Base-by-base conservation (phyloP, 2,329 filamentous ascomycete species). In the Ceratocystis variospora region DNA sequence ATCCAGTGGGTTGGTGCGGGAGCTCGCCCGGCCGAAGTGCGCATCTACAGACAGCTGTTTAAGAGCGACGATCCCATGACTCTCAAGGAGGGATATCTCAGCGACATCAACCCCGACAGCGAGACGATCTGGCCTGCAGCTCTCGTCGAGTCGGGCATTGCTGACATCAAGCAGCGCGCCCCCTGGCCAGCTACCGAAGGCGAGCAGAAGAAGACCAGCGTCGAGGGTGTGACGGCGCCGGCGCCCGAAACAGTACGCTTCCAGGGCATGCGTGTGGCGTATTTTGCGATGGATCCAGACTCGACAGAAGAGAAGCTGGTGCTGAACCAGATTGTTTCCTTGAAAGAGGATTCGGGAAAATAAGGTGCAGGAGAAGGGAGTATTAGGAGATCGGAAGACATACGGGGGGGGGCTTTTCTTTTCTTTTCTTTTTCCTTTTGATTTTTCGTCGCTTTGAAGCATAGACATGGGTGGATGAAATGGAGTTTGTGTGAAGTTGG, bases 191-290 rank as follows among this genome's bases (percentile, higher is more conserved):
- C 88, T 74, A 84, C 87, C 57, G 87, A 84, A 5, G 88, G 88
- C 10, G 89, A 91, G 74, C 82, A 78, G 68, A 81, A 84, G 70
- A 77, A 81, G 67, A 17, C 46, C 2, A 19, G 19, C 46, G 46
- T 6, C 17, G 46, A 10, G 45, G n/a, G 45, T 7, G 59, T 22
- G 66, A 50, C 17, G 10, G 68, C 57, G 82, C 80, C 79, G 10
- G 87, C 87, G 0, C 83, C 84, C 28, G 89, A 90, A 76, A 87
- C 81, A 65, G 87, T 96, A 5, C 81, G 93, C 61, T 97, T 97
- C 81, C 93, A 97, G 79, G 93, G 86, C 1, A 86, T 96, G 81
- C 83, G 93, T 31, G 88, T 93, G 57, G 93, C 87, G 8, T 96
- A 95, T 74, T 94, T 94, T 77, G 80, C 82, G 68, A 80, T 95